Evolutionary conservation across 805 yeast species (phyloP), one percentile per base, ranked within the genome.

Genomic region (Kregervanrija pseudodelftensis): DNA sequence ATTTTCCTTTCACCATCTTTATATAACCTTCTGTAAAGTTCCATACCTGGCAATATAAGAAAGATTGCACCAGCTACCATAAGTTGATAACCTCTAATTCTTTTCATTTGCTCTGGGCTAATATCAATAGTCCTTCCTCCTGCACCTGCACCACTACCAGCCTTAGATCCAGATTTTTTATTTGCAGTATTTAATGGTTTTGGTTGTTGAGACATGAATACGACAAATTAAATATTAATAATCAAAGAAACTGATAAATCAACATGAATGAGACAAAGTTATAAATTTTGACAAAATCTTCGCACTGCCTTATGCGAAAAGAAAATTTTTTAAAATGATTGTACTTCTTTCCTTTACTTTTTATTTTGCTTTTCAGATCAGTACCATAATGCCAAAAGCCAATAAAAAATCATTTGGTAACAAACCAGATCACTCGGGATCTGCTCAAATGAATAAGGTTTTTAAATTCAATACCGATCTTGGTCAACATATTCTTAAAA

Each of bases 391-490:
- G 88, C 81, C 77, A 30, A 80, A 77, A 57, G 83, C 80, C 13
- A 76, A 74, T 8, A 81, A 74, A 59, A 82, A 81, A 69, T 80
- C 75, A 65, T 81, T 79, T 53, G 64, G 70, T 16, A 67, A 73
- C 31, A 72, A 77, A 13, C 64, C 76, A 1, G 77, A 73, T 34
- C 74, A 75, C 10, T 73, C 77, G n/a, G 87, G 80, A 11, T 75
- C 82, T 8, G 80, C 79, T 51, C 86, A 80, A 60, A 66, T 82
- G 63, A 80, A 80, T 60, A 79, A 87, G 2, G 96, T 93, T 33
- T 93, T 93, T 77, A 93, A 93, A 61, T 90, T 93, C 78, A 93
- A 93, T 67, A 93, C 98, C 12, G 93, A 87, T 59, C 73, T 93
- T 45, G 99, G 99, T 51, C 99, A 93, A 69, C 99, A 93, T 72